These are phyloP conservation scores for Ascobolus immersus DNA, from an alignment of 495 filamentous ascomycete genomes.

Conservation along the genomic window DNA sequence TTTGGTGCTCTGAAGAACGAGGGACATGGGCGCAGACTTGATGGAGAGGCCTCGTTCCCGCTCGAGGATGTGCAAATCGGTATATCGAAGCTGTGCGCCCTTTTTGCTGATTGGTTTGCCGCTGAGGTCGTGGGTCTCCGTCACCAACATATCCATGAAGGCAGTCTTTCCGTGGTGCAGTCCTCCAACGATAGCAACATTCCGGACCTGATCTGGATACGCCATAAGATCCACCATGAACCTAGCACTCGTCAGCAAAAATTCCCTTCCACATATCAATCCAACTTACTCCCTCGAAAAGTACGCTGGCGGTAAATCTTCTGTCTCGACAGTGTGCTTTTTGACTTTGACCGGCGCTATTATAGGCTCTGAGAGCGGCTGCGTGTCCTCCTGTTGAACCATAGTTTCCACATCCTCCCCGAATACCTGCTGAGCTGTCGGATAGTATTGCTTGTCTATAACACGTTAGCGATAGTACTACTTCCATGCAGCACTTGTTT, in stretches of 20 bases:
- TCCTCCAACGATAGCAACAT: conserved; percentile 76
- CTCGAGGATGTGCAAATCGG: conserved; percentile 71
- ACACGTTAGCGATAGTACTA: conserved; percentile 5
- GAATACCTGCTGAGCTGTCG: conserved; percentile 83
- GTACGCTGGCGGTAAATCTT: conserved; percentile 62
- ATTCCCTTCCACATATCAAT: neutral
- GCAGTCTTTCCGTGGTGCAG: conserved; percentile 95
- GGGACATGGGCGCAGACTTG: conserved; percentile 81
- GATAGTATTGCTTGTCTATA: conserved; percentile 90
- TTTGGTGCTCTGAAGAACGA: conserved; percentile 63
- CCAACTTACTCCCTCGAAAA: conserved; percentile 38
- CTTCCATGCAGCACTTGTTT: neutral
- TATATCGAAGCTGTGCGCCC: conserved; percentile 76
- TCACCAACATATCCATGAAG: conserved; percentile 92
- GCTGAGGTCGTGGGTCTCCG: conserved; percentile 72
- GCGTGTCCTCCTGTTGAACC: conserved; percentile 92
- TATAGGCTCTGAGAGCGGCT: conserved; percentile 74
- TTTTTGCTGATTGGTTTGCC: conserved; percentile 59
- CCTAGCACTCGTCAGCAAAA: conserved; percentile 5
- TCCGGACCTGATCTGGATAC: conserved; percentile 78
- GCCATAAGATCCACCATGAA: conserved; percentile 96
- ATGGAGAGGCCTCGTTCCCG: conserved; percentile 77
- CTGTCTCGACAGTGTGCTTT: conserved; percentile 83
- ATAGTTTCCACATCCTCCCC: conserved; percentile 80
- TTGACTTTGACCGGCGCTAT: conserved; percentile 80